Percentiles rank a stretch among this genome's conserved stretches.
Conservation (phyloP, 2,329 filamentous ascomycete species). For the Didymella sp. region DNA sequence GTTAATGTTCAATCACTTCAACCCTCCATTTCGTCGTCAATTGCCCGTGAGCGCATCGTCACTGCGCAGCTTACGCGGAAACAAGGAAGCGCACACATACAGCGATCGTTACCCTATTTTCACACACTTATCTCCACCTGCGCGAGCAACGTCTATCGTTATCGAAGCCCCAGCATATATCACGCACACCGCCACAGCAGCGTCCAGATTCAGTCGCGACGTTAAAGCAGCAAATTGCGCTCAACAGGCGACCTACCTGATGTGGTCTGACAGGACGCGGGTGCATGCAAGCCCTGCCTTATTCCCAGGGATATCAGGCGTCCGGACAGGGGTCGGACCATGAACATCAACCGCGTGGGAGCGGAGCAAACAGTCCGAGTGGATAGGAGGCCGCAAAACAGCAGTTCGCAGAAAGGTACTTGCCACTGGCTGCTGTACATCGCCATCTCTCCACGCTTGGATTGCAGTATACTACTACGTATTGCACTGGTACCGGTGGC, state of each 20-base stretch:
- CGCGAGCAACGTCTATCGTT: not conserved
- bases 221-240: constrained; percentile 9
- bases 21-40: not conserved
- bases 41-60: not conserved
- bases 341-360: not conserved
- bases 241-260: constrained; percentile 11
- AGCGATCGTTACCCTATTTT: not conserved
- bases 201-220: not conserved
- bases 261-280: constrained; percentile 11
- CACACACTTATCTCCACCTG: not conserved
- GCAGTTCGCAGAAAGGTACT: not conserved
- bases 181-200: constrained; percentile 2
- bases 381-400: not conserved
- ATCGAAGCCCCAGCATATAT: constrained; percentile 1
- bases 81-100: not conserved
- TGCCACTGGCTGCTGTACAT: not conserved
- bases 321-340: not conserved
- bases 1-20: constrained; percentile 3
- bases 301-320: constrained; percentile 6
- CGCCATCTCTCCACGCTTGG: not conserved
- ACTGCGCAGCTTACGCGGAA: not conserved
- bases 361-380: not conserved
- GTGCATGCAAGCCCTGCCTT: constrained; percentile 1
- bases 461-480: too few species aligned
- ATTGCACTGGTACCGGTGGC: too few species aligned